Evolutionary conservation across 2,329 filamentous ascomycete genomes (phyloP).

Genomic region (Pseudonectria buxi): DNA sequence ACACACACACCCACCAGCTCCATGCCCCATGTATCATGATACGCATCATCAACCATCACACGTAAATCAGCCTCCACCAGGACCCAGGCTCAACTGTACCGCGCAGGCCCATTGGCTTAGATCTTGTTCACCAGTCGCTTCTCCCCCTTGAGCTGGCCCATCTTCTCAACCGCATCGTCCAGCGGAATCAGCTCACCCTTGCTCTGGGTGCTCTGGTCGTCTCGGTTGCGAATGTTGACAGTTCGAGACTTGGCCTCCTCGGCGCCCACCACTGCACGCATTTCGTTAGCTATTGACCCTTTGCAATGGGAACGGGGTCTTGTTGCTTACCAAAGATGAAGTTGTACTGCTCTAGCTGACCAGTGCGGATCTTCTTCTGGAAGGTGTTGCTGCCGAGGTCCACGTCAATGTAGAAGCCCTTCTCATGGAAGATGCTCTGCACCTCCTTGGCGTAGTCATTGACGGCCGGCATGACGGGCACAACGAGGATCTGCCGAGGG

Average conservation of each 20-base stretch:
- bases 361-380: conserved; percentile 83
- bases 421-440: conserved; percentile 57
- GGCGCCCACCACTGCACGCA: conserved; percentile 48
- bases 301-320: too few species aligned
- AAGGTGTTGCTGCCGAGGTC: conserved; percentile 63
- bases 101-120: conserved; percentile 11
- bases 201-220: conserved; percentile 55
- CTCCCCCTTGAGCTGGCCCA: conserved; percentile 45
- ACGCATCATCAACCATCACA: not conserved
- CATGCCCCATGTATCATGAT: not conserved
- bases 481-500: conserved; percentile 63
- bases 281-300: conserved; percentile 9
- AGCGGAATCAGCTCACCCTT: conserved; percentile 53
- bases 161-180: conserved; percentile 50
- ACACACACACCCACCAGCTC: too few species aligned
- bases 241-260: conserved; percentile 54
- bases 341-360: conserved; percentile 75
- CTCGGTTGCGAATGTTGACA: conserved; percentile 58
- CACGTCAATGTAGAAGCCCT: conserved; percentile 61
- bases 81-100: not conserved
- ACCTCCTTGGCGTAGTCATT: conserved; percentile 73
- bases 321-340: conserved; percentile 61
- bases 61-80: not conserved
- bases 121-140: conserved; percentile 31
- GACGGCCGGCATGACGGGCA: conserved; percentile 66